Conservation (phyloP, 306 rosid genomes). For the Gastrolobium bilobum region DNA sequence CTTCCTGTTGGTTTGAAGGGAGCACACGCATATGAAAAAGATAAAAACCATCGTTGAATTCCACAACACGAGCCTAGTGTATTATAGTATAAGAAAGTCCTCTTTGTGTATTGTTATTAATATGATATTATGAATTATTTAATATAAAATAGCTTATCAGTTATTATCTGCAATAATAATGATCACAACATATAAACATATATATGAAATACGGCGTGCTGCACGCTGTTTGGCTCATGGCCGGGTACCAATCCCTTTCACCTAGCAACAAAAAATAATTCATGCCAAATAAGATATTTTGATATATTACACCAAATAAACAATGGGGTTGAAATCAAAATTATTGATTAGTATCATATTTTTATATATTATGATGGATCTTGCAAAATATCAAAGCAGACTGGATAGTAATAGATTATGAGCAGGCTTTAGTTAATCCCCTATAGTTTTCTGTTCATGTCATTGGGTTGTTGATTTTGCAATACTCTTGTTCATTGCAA, state of each 20-base stretch:
- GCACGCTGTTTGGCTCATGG: background rate
- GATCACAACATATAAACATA: slow-evolving; percentile 13
- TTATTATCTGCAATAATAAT: background rate
- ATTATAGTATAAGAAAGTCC: slow-evolving; percentile 13
- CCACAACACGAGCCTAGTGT: slow-evolving; percentile 42
- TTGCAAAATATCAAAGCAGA: background rate
- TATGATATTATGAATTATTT: slow-evolving; percentile 7
- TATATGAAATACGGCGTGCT: slow-evolving; percentile 9
- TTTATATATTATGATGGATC: background rate
- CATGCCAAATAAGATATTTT: background rate
- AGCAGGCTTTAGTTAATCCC: background rate
- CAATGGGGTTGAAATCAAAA: slow-evolving; percentile 10
- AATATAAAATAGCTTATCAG: slow-evolving; percentile 35
- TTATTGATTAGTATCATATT: background rate
- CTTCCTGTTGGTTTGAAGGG: slow-evolving; percentile 56
- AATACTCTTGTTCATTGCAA: slow-evolving; percentile 24
- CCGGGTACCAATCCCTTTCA: slow-evolving; percentile 13
- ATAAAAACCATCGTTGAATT: slow-evolving; percentile 53
- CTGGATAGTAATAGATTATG: background rate
- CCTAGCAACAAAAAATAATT: background rate
- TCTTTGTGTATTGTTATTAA: slow-evolving; percentile 33
- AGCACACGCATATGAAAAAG: slow-evolving; percentile 42
- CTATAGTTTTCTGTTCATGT: background rate
- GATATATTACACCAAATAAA: background rate
- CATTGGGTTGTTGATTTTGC: slow-evolving; percentile 31